Conservation (phyloP, 176 grass and related monocot genomes). For the Luzula sylvatica region DNA sequence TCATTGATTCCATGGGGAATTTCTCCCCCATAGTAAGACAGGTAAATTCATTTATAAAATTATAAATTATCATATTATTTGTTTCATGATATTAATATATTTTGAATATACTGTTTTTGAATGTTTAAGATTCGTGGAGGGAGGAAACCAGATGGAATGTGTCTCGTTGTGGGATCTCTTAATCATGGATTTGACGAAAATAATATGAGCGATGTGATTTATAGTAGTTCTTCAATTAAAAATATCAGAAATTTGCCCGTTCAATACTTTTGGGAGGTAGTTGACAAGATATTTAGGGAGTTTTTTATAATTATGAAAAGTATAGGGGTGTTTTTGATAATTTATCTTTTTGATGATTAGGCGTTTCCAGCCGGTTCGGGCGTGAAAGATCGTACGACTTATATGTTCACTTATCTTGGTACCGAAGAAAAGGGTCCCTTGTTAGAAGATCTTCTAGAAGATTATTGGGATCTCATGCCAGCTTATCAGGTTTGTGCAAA, state of each 20-base stretch:
- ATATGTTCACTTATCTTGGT: constrained; percentile 98
- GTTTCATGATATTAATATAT: not conserved
- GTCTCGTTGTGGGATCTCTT: constrained; percentile 85
- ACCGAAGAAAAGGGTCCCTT: constrained; percentile 49
- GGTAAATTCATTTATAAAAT: constrained; percentile 39
- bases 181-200: constrained; percentile 72
- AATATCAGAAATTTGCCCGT: constrained; percentile 43
- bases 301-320: no score
- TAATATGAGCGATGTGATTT: constrained; percentile 74
- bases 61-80: not conserved
- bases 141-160: constrained; percentile 91
- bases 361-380: constrained; percentile 91
- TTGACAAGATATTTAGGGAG: no score
- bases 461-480: constrained; percentile 85
- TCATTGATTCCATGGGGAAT: constrained; percentile 93
- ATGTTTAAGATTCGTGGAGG: constrained; percentile 49
- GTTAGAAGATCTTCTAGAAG: constrained; percentile 83
- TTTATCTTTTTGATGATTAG: constrained; percentile 31
- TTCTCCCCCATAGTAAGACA: constrained; percentile 89
- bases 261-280: constrained; percentile 97
- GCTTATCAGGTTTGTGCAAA: constrained; percentile 49
- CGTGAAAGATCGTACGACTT: constrained; percentile 70
- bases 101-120: constrained; percentile 23
- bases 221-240: constrained; percentile 59
- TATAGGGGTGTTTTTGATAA: no score